These are phyloP conservation scores for Aquilaria agallochum DNA, from an alignment of 441 rosid genomes.

Conservation along the genomic window DNA sequence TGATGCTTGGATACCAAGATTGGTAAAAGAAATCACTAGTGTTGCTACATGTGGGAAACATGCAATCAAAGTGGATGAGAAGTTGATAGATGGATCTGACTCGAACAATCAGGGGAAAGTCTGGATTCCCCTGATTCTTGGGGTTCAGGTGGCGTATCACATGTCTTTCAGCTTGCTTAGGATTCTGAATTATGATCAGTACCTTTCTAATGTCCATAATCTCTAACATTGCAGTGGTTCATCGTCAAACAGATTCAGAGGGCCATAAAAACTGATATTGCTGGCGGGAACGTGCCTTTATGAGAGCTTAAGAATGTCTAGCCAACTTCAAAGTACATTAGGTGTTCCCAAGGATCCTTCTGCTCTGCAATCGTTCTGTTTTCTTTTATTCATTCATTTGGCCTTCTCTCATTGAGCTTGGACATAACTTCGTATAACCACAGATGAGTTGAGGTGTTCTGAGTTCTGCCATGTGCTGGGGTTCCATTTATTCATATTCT, in stretches of 20 bases:
- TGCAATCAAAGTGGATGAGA: constrained; percentile 63
- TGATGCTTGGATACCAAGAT: constrained; percentile 71
- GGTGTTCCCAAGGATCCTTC: background rate
- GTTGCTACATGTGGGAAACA: constrained; percentile 61
- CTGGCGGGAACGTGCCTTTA: constrained; percentile 38
- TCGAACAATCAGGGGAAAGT: constrained; percentile 61
- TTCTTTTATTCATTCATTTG: too few species aligned
- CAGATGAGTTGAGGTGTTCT: too few species aligned
- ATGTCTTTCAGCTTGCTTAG: constrained; percentile 6
- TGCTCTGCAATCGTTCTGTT: too few species aligned
- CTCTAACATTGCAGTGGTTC: constrained; percentile 45
- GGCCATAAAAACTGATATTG: constrained; percentile 62
- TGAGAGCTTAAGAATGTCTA: constrained; percentile 26
- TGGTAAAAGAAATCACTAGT: constrained; percentile 66
- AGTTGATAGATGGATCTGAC: constrained; percentile 79
- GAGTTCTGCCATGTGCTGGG: too few species aligned
- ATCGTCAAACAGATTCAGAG: constrained; percentile 59
- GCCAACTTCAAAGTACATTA: constrained; percentile 11
- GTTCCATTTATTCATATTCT: too few species aligned
- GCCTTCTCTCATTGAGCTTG: too few species aligned
- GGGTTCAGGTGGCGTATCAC: constrained; percentile 45
- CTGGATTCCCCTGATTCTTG: constrained; percentile 54
- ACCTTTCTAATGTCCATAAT: background rate
- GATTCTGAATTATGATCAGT: background rate
- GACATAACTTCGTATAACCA: too few species aligned